Conservation (phyloP, 768 basidiomycete species). For the Xerocomellus intermedius region DNA sequence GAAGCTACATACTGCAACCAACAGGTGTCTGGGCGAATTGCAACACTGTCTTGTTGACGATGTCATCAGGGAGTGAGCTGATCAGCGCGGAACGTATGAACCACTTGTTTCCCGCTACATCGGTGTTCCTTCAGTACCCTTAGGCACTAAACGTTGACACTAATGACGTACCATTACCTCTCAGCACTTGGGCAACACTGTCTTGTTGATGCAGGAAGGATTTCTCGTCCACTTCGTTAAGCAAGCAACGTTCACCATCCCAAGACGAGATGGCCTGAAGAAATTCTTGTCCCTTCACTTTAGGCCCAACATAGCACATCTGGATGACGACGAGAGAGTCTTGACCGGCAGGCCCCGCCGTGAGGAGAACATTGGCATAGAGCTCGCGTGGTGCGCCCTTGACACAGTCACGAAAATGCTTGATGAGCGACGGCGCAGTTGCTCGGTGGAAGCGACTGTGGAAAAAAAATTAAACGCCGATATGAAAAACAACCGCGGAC, state of each 20-base stretch:
- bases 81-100: slow-evolving; percentile 87
- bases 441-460: slow-evolving; percentile 79
- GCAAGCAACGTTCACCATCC: slow-evolving; percentile 81
- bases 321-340: slow-evolving; percentile 89
- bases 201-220: slow-evolving; percentile 88
- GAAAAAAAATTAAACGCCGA: slow-evolving; percentile 6
- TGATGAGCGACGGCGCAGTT: slow-evolving; percentile 86
- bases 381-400: slow-evolving; percentile 85
- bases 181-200: slow-evolving; percentile 85
- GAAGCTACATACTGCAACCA: slow-evolving; percentile 75
- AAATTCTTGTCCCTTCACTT: slow-evolving; percentile 71
- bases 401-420: slow-evolving; percentile 91
- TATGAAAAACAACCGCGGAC: slow-evolving; percentile 10
- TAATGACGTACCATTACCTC: slow-evolving; percentile 64
- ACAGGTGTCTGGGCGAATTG: slow-evolving; percentile 82
- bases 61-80: slow-evolving; percentile 80
- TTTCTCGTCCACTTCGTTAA: slow-evolving; percentile 91
- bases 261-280: slow-evolving; percentile 84
- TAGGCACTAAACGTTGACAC: background rate
- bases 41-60: slow-evolving; percentile 79
- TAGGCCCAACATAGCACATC: slow-evolving; percentile 83
- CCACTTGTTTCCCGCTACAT: slow-evolving; percentile 78
- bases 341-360: slow-evolving; percentile 81
- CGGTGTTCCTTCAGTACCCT: background rate
- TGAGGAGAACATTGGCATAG: slow-evolving; percentile 87